phyloP scores from a whole-genome alignment of 176 grass and related monocot genomes.

The Aechmea fasciata region DNA sequence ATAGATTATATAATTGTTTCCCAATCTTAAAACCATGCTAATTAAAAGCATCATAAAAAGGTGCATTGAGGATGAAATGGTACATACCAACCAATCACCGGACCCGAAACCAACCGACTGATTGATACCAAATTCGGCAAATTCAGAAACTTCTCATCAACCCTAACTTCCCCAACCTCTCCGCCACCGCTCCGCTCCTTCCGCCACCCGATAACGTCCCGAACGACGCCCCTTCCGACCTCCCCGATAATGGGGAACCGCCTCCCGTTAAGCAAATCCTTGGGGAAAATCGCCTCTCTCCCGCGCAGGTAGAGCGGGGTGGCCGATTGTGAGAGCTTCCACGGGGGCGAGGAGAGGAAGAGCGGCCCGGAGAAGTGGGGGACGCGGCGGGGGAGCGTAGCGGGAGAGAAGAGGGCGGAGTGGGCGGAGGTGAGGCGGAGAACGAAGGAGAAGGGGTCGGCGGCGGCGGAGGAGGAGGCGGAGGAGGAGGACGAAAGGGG shows the following conservation, averaged over 20 bases:
- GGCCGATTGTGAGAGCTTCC: slow-evolving; percentile 55
- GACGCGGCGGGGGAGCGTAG: slow-evolving; percentile 2
- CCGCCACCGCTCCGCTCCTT: slow-evolving; percentile 2
- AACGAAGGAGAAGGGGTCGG: slow-evolving; percentile 7
- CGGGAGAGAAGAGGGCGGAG: neutral
- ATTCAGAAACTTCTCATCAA: slow-evolving; percentile 72
- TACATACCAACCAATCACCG: slow-evolving; percentile 76
- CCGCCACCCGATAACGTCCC: slow-evolving; percentile 3
- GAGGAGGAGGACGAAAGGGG: slow-evolving; percentile 3
- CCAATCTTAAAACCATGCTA: no score
- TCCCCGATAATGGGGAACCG: slow-evolving; percentile 24
- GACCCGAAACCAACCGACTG: slow-evolving; percentile 76
- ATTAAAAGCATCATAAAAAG: neutral
- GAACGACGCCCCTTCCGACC: slow-evolving; percentile 10
- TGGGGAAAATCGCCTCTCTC: slow-evolving; percentile 28
- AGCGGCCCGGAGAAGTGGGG: slow-evolving; percentile 27
- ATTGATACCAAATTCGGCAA: slow-evolving; percentile 91
- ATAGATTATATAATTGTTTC: no score
- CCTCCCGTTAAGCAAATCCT: slow-evolving; percentile 36
- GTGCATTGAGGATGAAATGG: neutral
- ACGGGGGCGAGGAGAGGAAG: slow-evolving; percentile 54
- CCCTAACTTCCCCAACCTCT: neutral
- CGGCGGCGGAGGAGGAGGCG: slow-evolving; percentile 14
- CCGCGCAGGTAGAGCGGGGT: slow-evolving; percentile 52
- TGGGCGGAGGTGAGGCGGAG: slow-evolving; percentile 3